Base-by-base conservation (phyloP, 345 rosid species). In the Eucalyptus marginata region DNA sequence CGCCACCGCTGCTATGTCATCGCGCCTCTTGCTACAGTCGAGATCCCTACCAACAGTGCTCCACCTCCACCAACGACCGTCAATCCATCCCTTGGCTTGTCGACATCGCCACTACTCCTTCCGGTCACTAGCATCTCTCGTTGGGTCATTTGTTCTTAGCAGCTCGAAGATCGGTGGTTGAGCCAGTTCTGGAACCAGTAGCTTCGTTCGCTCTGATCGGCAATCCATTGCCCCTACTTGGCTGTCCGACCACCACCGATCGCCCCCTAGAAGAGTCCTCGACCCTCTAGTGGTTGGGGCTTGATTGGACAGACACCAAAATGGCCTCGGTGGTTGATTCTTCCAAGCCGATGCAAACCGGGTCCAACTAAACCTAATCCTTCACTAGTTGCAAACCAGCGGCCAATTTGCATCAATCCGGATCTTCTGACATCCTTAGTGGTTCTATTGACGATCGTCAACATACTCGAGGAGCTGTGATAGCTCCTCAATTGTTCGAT, bases 231-330 rank as follows among this genome's bases (percentile, higher is more conserved):
- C 56, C 24, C 56, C 56, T 52, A 24, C 56, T 52, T 52, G 24
- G 24, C 0, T 52, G 0, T 52, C 0, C 24, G 0, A 18, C 10
- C 56, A 52, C 24, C 1, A 0, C 56, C 2, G 0, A 52, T 17
- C 0, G 56, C 24, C 56, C 56, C 56, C 10, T 52, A 52, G 56
- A 52, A 52, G 24, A 52, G 56, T 0, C 24, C 56, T 52, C 0
- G 24, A 18, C 56, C 56, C 56, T 52, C 56, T 52, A 18, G 56
- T 52, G 10, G 56, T 52, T 52, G 24, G 56, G 4, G 24, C 2
- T 52, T 52, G 24, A 52, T 52, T 52, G 0, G 56, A 52, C 10
- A 52, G 0, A 52, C 56, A 52, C 24, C 56, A 52, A 1, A 52
- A 52, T 52, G 24, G 56, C 24, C 56, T 18, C 0, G 4, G 2